Evolutionary conservation across 345 rosid species (phyloP).

Genomic region (Euclidium syriacum): DNA sequence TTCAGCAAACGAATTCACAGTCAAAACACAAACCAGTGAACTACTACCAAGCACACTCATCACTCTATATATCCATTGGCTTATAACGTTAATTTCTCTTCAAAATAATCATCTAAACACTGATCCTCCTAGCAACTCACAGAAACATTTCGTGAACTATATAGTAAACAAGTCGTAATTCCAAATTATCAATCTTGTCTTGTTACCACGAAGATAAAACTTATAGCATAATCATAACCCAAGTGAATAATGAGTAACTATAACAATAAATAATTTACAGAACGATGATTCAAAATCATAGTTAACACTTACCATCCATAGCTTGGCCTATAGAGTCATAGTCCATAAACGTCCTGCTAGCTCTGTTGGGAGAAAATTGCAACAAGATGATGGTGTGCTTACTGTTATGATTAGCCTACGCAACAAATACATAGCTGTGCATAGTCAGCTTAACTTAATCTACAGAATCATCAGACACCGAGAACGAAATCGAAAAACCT

Average conservation of each 20-base stretch:
- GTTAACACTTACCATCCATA: conserved; percentile 72
- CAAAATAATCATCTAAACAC: not conserved
- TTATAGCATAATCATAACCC: not conserved
- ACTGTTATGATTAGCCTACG: conserved; percentile 54
- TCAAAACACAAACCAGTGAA: not conserved
- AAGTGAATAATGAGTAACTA: conserved; percentile 1
- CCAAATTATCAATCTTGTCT: not conserved
- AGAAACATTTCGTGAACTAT: not conserved
- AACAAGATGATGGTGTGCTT: conserved; percentile 89
- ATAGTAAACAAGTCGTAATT: too few relatives aligned
- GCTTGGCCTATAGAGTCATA: conserved; percentile 84
- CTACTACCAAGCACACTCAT: not conserved
- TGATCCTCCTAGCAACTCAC: not conserved
- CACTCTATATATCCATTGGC: not conserved
- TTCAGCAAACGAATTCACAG: not conserved
- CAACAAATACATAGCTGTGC: not conserved
- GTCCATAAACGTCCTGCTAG: conserved; percentile 94
- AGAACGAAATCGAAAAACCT: conserved; percentile 2
- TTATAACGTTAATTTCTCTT: not conserved
- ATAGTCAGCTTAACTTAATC: conserved; percentile 4
- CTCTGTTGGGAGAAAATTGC: conserved; percentile 74
- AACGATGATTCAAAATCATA: conserved; percentile 1
- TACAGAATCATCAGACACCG: not conserved
- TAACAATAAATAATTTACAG: not conserved
- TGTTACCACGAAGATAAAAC: not conserved